Evolutionary conservation across 768 basidiomycete genomes (phyloP).

Genomic region (Pisolithus tinctorius): DNA sequence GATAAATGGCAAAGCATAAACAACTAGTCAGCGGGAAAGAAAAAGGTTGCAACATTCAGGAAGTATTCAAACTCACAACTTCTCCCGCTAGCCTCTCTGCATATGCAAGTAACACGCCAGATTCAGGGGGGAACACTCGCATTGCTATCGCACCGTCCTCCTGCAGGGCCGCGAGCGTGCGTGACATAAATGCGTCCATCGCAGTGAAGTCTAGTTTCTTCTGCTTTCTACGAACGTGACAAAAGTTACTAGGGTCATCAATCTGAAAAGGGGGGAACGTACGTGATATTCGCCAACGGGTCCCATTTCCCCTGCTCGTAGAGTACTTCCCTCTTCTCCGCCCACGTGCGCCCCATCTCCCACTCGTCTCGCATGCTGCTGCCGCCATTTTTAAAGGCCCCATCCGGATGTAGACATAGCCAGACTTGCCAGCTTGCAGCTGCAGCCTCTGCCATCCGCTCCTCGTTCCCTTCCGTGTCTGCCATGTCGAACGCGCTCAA

Average conservation of each 20-base stretch:
- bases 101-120: slow-evolving; percentile 75
- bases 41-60: neutral
- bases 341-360: slow-evolving; percentile 95
- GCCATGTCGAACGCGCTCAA: slow-evolving; percentile 88
- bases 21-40: neutral
- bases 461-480: slow-evolving; percentile 67
- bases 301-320: slow-evolving; percentile 81
- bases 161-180: slow-evolving; percentile 54
- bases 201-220: slow-evolving; percentile 75
- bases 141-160: slow-evolving; percentile 79
- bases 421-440: slow-evolving; percentile 84
- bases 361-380: slow-evolving; percentile 41
- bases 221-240: slow-evolving; percentile 34
- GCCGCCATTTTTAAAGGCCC: neutral
- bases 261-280: slow-evolving; percentile 19
- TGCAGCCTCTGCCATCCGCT: slow-evolving; percentile 74
- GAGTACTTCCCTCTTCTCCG: slow-evolving; percentile 91
- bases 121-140: slow-evolving; percentile 76
- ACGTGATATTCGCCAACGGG: slow-evolving; percentile 78
- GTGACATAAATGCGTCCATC: slow-evolving; percentile 87
- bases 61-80: slow-evolving; percentile 47
- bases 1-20: neutral
- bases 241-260: neutral
- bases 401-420: slow-evolving; percentile 30
- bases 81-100: slow-evolving; percentile 80